phyloP scores from a whole-genome alignment of 2,329 filamentous ascomycete genomes.

The Fusarium sp. region DNA sequence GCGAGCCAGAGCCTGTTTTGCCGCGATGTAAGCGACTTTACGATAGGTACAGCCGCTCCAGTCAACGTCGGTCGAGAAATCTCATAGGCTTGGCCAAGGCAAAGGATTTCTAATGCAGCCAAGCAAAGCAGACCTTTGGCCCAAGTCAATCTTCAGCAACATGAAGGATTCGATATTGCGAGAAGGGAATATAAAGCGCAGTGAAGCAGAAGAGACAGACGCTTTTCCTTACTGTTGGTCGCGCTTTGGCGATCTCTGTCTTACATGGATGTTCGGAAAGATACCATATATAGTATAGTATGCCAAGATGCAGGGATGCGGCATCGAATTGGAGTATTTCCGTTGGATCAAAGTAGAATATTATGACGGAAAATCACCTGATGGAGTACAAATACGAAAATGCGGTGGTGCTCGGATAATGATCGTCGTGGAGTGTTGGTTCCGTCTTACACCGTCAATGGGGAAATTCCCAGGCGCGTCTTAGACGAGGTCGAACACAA shows the following conservation, averaged over 20 bases:
- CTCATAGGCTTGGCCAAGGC: not conserved
- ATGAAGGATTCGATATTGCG: not conserved
- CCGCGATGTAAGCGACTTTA: not conserved
- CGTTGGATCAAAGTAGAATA: not conserved
- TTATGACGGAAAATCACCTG: not conserved
- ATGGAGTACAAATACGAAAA: not conserved
- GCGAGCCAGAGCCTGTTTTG: not conserved
- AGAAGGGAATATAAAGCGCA: not conserved
- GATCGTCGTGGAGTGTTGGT: not conserved
- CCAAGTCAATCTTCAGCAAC: not conserved
- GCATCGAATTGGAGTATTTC: not conserved
- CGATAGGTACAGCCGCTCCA: not conserved
- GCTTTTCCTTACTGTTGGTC: not conserved
- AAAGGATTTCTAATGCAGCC: not conserved
- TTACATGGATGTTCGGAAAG: not conserved
- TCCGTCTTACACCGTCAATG: not conserved
- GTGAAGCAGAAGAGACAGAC: not conserved
- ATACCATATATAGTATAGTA: not conserved
- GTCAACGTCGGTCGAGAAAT: not conserved
- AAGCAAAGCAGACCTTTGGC: not conserved
- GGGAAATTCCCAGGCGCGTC: not conserved
- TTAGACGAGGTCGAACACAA: not conserved
- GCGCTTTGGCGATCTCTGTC: not conserved
- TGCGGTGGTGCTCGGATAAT: not conserved
- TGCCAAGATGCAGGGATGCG: not conserved